Evolutionary conservation across 2,329 filamentous ascomycete genomes (phyloP), one percentile per base, ranked within the genome.

Genomic region (Xylaria sp.): DNA sequence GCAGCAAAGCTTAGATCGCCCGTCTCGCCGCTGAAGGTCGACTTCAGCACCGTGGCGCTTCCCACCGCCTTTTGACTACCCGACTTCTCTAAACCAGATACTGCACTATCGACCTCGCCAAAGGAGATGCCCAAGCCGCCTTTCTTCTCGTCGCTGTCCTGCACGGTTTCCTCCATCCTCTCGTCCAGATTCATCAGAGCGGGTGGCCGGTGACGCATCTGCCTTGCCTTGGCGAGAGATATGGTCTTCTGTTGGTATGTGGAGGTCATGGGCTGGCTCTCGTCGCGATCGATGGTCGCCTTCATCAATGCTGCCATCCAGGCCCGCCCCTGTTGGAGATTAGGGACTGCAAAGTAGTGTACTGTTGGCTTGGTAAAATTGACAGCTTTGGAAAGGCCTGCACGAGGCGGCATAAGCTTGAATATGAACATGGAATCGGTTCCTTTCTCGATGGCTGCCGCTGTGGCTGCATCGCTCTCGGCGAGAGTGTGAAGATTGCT

Each of bases 271-370:
- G 91, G 88, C 69, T 92, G 88, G 3, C 88, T 88, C 75, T 92
- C 89, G 74, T 99, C 96, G 69, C 95, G 91, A 78, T 98, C 95
- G 75, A 99, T 99, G 1, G 96, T 99, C 11, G 96, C 96, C 82
- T 99, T 99, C 93, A 99, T 97, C 60, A 99, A 83, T 5, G 96
- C 96, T 4, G 94, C 96, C 96, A 99, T 99, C 96, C 96, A 99
- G 48, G 97, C 83, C 12, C 96, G 90, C 17, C 96, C 96, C 77
- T 96, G 89, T 75, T 93, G 90, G 67, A 98, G 84, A 75, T 92
- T 97, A 61, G 97, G 94, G 24, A 98, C 94, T 4, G 97, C 96
- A 79, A 99, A 99, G 80, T 98, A 98, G 79, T 99, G 96, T 47
- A 98, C 93, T 8, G 94, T 96, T 4, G 96, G 96, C 79, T 98